Percentiles rank a stretch among this genome's conserved stretches.
Evolutionary conservation across 306 rosid species (phyloP).

Genomic region (Parietaria judaica): DNA sequence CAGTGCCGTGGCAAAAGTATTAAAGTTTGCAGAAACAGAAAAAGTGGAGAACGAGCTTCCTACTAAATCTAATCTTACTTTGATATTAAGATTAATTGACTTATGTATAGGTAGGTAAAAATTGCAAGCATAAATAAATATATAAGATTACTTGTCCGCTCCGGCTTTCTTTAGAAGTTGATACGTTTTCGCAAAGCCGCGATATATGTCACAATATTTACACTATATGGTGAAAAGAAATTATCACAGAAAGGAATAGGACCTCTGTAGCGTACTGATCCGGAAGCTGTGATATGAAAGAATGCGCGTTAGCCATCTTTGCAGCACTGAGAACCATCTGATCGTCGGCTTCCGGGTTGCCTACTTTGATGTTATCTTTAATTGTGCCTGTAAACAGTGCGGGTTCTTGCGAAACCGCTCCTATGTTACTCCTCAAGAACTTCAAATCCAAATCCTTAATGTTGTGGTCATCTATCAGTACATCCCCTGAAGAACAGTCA

Average conservation of each 20-base stretch:
- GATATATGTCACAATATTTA: too few species aligned
- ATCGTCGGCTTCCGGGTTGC: constrained; percentile 64
- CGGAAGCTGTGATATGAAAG: constrained; percentile 72
- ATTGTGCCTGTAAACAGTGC: constrained; percentile 65
- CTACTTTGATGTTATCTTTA: constrained; percentile 64
- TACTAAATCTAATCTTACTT: too few species aligned
- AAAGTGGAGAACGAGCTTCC: too few species aligned
- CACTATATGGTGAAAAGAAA: too few species aligned
- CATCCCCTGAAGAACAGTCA: constrained; percentile 41
- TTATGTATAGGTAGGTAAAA: too few species aligned
- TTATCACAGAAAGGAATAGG: not conserved
- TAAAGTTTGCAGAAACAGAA: too few species aligned
- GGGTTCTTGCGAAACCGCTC: constrained; percentile 82
- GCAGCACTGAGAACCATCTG: constrained; percentile 53
- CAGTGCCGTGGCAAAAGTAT: too few species aligned
- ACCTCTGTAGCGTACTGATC: constrained; percentile 73
- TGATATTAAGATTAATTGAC: too few species aligned
- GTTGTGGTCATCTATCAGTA: constrained; percentile 52
- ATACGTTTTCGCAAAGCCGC: too few species aligned
- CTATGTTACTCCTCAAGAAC: constrained; percentile 62
- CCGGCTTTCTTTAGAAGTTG: too few species aligned
- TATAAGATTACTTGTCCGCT: too few species aligned
- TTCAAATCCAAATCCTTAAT: constrained; percentile 64
- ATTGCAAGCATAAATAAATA: too few species aligned
- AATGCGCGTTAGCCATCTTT: constrained; percentile 66